Percentiles rank a stretch among this genome's conserved stretches.
Evolutionary conservation across 2,329 filamentous ascomycete species (phyloP).

Genomic region (Aspergillus jensenii): DNA sequence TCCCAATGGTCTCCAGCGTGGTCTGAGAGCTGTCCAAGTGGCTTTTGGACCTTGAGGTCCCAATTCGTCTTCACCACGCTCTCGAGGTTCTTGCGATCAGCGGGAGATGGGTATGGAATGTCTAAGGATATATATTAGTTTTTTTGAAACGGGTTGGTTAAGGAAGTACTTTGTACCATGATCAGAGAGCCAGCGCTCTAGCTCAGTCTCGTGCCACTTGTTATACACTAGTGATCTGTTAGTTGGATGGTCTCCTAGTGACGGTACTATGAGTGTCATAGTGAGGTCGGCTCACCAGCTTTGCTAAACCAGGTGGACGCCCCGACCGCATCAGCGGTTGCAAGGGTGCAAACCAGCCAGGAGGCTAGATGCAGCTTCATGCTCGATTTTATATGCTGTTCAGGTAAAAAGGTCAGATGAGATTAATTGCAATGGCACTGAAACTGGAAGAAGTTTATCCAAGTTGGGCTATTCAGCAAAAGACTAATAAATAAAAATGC

Average conservation of each 20-base stretch:
- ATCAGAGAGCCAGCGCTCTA: conserved; percentile 95
- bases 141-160: neutral
- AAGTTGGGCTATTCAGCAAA: neutral
- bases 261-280: neutral
- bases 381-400: neutral
- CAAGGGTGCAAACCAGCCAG: conserved; percentile 69
- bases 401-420: neutral
- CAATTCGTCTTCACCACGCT: conserved; percentile 86
- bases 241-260: neutral
- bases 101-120: conserved; percentile 83
- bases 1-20: conserved; percentile 70
- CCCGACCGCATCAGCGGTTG: conserved; percentile 63
- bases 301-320: conserved; percentile 85
- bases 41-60: conserved; percentile 70
- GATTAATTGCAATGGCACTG: neutral
- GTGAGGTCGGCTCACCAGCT: conserved; percentile 62
- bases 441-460: neutral
- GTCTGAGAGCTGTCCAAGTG: conserved; percentile 77
- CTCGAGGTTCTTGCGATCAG: conserved; percentile 94
- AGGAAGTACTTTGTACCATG: conserved; percentile 50
- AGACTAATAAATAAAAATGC: neutral
- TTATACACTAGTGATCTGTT: conserved; percentile 71
- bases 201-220: conserved; percentile 97
- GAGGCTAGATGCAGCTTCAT: conserved; percentile 77
- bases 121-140: conserved; percentile 40